A percentile compares a stretch with the other conserved stretches of the same genome.
phyloP scores from a whole-genome alignment of 176 grass and related monocot genomes.

The Oryza brachyantha region DNA sequence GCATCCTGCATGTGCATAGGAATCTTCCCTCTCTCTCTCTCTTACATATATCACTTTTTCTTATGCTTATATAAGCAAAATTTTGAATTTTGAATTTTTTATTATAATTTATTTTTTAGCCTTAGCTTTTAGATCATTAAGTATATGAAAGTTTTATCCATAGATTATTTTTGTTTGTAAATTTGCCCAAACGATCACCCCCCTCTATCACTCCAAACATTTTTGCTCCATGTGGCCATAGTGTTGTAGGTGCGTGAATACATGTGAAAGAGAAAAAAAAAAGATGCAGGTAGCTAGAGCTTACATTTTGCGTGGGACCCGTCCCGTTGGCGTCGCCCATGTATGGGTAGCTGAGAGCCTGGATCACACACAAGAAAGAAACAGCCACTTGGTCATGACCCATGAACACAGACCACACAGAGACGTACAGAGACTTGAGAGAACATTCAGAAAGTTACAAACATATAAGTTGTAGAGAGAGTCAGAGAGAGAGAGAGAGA shows the following conservation, averaged over 20 bases:
- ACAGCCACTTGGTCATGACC: slow-evolving; percentile 25
- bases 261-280: slow-evolving; percentile 1
- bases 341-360: slow-evolving; percentile 93
- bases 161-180: no score
- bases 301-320: slow-evolving; percentile 57
- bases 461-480: no score
- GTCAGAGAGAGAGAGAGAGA: slow-evolving; percentile 26
- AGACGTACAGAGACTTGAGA: no score
- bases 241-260: background rate
- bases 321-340: slow-evolving; percentile 55
- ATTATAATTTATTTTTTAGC: no score
- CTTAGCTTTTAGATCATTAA: no score
- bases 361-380: slow-evolving; percentile 35
- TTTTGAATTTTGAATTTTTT: no score
- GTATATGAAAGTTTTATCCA: no score
- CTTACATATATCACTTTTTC: no score
- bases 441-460: background rate
- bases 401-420: background rate
- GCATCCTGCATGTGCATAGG: slow-evolving; percentile 26
- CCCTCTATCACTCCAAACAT: no score
- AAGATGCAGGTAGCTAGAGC: slow-evolving; percentile 17
- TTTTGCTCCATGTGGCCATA: slow-evolving; percentile 2
- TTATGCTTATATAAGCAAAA: no score
- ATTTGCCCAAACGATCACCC: no score
- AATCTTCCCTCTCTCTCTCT: slow-evolving; percentile 16